These are phyloP conservation scores for Dendrocalamus latiflorus DNA, from an alignment of 202 grass and related monocot genomes.

Conservation along the genomic window DNA sequence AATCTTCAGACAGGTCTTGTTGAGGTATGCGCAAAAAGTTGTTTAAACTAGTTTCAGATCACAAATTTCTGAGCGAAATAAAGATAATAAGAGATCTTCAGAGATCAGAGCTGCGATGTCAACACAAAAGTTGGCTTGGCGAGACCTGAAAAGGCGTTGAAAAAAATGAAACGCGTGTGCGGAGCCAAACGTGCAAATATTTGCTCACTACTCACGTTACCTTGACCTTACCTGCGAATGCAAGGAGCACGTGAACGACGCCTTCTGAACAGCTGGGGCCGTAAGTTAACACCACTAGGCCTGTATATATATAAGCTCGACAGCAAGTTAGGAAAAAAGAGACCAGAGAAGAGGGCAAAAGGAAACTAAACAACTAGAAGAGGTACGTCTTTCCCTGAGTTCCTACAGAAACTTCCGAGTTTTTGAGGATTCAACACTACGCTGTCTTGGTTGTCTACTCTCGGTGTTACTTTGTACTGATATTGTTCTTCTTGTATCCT, in stretches of 20 bases:
- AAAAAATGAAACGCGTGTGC: constrained; percentile 27
- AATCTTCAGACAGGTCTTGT: no score
- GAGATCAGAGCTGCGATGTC: constrained; percentile 30
- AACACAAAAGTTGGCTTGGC: constrained; percentile 12
- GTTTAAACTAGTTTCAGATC: neutral
- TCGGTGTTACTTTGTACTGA: neutral
- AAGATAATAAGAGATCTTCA: constrained; percentile 28
- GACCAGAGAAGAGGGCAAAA: neutral
- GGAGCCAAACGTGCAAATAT: constrained; percentile 26
- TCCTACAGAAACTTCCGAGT: neutral
- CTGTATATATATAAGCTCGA: constrained; percentile 14
- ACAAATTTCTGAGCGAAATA: neutral
- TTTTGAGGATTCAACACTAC: neutral
- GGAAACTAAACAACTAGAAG: neutral
- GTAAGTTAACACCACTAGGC: constrained; percentile 26
- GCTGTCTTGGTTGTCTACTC: neutral
- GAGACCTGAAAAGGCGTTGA: neutral
- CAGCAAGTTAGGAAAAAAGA: neutral
- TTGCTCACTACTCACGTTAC: neutral
- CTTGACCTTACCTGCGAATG: constrained; percentile 24
- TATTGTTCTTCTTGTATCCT: neutral
- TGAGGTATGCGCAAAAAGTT: neutral
- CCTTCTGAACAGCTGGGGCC: constrained; percentile 1
- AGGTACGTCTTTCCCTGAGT: constrained; percentile 6
- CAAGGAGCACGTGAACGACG: constrained; percentile 26